Evolutionary conservation across 768 basidiomycete genomes (phyloP), one percentile per base, ranked within the genome.

Genomic region (Boletus edulis): DNA sequence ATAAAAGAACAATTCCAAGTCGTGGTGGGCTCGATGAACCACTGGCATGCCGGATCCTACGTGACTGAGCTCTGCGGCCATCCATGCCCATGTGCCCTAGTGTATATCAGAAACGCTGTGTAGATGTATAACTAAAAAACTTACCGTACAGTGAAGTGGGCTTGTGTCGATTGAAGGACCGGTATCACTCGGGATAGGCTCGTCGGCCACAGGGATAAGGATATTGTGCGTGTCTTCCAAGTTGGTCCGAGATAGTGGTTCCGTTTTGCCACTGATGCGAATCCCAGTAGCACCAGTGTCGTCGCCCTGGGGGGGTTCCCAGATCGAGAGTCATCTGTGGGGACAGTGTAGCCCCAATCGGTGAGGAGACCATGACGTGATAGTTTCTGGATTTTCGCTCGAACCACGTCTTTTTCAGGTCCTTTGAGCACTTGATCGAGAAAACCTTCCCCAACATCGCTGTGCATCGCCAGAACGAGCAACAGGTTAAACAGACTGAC

Each of bases 1-100:
- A 5, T 62, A 58, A 10, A 55, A 60, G 6, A 62, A 48, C 3
- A 49, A 60, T 13, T 63, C 49, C 1, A 63, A 44, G 9, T 58
- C 46, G 14, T 58, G 56, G 24, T 39, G 22, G 1, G 3, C 31
- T 20, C 12, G 1, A 41, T 61, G 59, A 2, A 29, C 7, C 17
- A 59, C 49, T 2, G 49, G 51, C 3, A 24, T 34, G 6, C 49
- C 22, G 0, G 52, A 32, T 3, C 37, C 52, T 13, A 38, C 14
- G 9, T 42, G 38, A 22, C 46, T 49, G 13, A 59, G 49, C n/a
- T 62, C 32, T 1, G 40, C 6, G 7, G 27, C 27, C 27, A 27
- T 27, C 6, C 27, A 24, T 5, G 24, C 24, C 24, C 24, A 27
- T 24, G 2, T 41, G 4, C 40, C 40, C 40, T 41, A 43, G 11